Evolutionary conservation across 78 protist species (phyloP).

Genomic region (Protostelium mycophagum): DNA sequence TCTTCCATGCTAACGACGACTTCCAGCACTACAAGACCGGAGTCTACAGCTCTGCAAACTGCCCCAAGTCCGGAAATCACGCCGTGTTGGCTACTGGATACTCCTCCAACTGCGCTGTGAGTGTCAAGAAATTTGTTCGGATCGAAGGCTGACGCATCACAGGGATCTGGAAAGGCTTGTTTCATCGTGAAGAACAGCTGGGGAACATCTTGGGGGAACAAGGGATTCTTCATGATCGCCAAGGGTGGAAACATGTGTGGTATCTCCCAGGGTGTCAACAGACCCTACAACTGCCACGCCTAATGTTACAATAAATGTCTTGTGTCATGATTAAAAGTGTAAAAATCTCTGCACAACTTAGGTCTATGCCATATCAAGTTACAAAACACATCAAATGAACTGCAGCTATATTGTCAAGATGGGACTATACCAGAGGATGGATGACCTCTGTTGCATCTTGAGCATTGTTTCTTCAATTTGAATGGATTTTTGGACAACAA

Average conservation of each 20-base stretch:
- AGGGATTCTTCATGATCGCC: slow-evolving; percentile 60
- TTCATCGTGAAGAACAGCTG: slow-evolving; percentile 92
- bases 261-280: not conserved
- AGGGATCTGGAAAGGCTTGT: slow-evolving; percentile 24
- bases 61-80: not conserved
- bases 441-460: too few species aligned
- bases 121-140: too few species aligned
- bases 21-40: not conserved
- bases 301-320: too few species aligned
- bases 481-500: too few species aligned
- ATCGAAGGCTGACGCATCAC: too few species aligned
- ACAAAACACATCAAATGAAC: too few species aligned
- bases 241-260: not conserved
- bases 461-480: too few species aligned
- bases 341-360: too few species aligned
- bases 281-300: not conserved
- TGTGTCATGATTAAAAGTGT: too few species aligned
- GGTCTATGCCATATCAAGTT: too few species aligned
- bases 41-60: not conserved
- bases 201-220: slow-evolving; percentile 81
- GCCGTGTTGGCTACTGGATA: not conserved
- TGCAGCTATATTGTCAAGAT: too few species aligned
- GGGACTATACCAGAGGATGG: too few species aligned
- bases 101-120: not conserved
- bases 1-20: not conserved